Conservation (phyloP, 2,329 filamentous ascomycete genomes). For the Zymoseptoria brevis region DNA sequence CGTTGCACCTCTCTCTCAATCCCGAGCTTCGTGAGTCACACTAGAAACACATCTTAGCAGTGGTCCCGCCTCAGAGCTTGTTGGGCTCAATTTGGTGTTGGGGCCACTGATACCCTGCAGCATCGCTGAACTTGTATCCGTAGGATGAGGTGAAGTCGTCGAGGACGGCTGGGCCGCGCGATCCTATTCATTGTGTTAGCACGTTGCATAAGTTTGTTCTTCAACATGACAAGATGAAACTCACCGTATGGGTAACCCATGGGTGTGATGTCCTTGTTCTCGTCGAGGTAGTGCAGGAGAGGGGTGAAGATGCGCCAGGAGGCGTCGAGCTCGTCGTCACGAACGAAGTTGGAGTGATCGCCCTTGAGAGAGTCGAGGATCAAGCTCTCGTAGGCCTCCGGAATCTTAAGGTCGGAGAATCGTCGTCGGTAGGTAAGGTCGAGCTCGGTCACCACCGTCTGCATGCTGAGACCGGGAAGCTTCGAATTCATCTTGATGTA, state of each 20-base stretch:
- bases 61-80: conserved; percentile 57
- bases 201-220: neutral
- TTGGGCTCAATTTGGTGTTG: conserved; percentile 62
- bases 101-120: conserved; percentile 91
- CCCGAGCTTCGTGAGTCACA: neutral
- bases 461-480: conserved; percentile 95
- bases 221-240: conserved; percentile 28
- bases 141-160: conserved; percentile 98
- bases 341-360: conserved; percentile 98
- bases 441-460: conserved; percentile 96
- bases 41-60: conserved; percentile 1
- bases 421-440: conserved; percentile 96
- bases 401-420: conserved; percentile 98
- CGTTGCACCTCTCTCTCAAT: neutral
- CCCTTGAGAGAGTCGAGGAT: conserved; percentile 97
- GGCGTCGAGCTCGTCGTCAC: conserved; percentile 92
- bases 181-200: conserved; percentile 52
- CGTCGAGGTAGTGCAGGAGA: conserved; percentile 93
- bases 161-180: conserved; percentile 87
- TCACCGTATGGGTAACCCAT: conserved; percentile 99
- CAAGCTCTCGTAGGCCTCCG: conserved; percentile 95
- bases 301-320: conserved; percentile 99
- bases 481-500: conserved; percentile 99
- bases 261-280: conserved; percentile 98
- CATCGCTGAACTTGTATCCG: conserved; percentile 97